Base-by-base conservation (phyloP, 257 asterid species). In the Solanum dulcamara region DNA sequence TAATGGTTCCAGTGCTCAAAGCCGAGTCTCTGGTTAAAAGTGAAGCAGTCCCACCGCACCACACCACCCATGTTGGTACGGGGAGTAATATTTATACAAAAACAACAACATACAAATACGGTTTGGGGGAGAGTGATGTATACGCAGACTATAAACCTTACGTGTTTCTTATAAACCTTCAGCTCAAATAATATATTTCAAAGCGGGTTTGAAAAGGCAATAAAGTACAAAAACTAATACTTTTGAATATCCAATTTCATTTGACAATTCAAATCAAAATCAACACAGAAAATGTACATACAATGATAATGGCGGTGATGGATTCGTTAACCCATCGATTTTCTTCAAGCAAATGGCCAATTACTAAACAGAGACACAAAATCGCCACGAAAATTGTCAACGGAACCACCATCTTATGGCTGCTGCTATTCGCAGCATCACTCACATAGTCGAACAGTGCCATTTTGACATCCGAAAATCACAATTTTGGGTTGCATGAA, bases 251-350 rank as follows among this genome's bases (percentile, higher is more conserved):
- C 35, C 70, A 68, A 17, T 17, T 8, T 33, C 26, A 20, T 70
- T 70, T 37, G 15, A 32, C 24, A 15, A 67, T 35, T 17, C 24
- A 67, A 32, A 32, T 32, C 44, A 33, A 67, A 32, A 22, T 18
- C n/a, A n/a, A n/a, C n/a, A n/a, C n/a, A n/a, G n/a, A 4, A 15
- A 8, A 68, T 9, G 48, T 68, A 32, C 26, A 55, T 81, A 6
- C 24, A 53, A 90, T 81, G 55, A 90, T 9, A 64, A 90, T 85
- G 53, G 92, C 92, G 40, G 92, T 89, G 70, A 90, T 90, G 55
- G 92, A 90, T 88, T 90, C 92, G 48, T 90, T 90, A 67, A 89
- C 88, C 92, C 92, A 90, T 32, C 88, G 91, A 77, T 85, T 90
- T 50, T 90, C 92, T 86, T 84, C 86, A 2, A 90, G 90, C 62